Base-by-base conservation (phyloP, 345 rosid genomes). In the Brassica napus region DNA sequence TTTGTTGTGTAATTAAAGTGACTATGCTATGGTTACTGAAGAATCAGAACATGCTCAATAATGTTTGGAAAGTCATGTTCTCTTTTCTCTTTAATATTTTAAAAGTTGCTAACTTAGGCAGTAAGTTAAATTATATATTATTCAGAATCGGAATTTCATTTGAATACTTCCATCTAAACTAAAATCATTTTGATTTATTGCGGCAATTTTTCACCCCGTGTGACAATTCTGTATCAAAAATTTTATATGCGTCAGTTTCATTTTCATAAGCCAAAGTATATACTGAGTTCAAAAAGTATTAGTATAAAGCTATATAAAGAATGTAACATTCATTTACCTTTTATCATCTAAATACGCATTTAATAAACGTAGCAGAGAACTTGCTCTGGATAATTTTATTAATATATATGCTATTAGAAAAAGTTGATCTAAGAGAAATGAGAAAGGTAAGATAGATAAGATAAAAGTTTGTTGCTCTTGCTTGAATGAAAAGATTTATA, bases 31-130 rank as follows among this genome's bases (percentile, higher is more conserved):
- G 67, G 35, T 79, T 79, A 68, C 71, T 74, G 61, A 74, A 79
- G 82, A 18, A 74, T 79, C 78, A 67, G 77, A 79, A 79, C 65
- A 73, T 67, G 74, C 28, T 73, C 82, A 68, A 79, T 79, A 74
- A 52, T 62, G 60, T 74, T 74, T 49, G 79, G 77, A 69, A 79
- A 79, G 75, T 73, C 69, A 6, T 34, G 12, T n/a, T 59, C 77
- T 32, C 75, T 23, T 52, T 79, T 74, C 55, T 16, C 66, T 79
- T 67, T 79, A 61, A 52, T 4, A 49, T 65, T 68, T 57, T 68
- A 0, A 49, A 74, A 74, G 71, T 62, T 74, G 58, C 67, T 74
- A 61, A 54, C 82, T 74, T 79, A 79, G 69, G 75, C 35, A 69
- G 71, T 79, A 79, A 79, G 82, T 52, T 67, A 71, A 65, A 12